Evolutionary conservation across 108 stramenopile species (phyloP).

Genomic region (Asterionellopsis glacialis): DNA sequence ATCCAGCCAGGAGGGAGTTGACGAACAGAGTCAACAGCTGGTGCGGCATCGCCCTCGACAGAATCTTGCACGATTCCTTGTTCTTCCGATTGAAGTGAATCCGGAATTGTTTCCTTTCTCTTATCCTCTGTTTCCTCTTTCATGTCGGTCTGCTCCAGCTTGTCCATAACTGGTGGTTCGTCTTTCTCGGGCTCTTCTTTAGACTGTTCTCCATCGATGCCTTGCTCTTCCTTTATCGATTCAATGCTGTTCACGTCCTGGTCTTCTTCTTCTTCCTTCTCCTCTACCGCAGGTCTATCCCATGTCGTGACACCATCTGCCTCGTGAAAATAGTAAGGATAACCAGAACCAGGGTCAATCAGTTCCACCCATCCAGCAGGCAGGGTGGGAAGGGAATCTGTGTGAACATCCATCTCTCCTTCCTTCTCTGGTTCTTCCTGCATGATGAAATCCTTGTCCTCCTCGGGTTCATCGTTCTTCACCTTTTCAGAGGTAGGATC

Average conservation of each 20-base stretch:
- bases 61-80: no score
- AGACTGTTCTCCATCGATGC: no score
- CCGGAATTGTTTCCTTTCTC: neutral
- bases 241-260: neutral
- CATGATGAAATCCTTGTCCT: neutral
- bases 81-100: no score
- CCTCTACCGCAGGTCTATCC: constrained; percentile 6
- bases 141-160: constrained; percentile 1
- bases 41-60: neutral
- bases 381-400: neutral
- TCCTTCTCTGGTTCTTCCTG: neutral
- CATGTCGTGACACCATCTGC: constrained; percentile 10
- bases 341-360: constrained; percentile 31
- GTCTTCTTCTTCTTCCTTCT: neutral
- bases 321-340: constrained; percentile 39
- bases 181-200: neutral
- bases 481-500: neutral
- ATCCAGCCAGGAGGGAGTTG: constrained; percentile 56
- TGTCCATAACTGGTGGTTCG: neutral
- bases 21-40: neutral
- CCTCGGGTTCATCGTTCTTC: no score
- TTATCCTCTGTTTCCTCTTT: neutral
- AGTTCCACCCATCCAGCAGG: constrained; percentile 44
- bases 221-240: neutral
- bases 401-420: neutral